These are phyloP conservation scores for Kwoniella sp. DNA, from an alignment of 768 basidiomycete species.

Conservation along the genomic window DNA sequence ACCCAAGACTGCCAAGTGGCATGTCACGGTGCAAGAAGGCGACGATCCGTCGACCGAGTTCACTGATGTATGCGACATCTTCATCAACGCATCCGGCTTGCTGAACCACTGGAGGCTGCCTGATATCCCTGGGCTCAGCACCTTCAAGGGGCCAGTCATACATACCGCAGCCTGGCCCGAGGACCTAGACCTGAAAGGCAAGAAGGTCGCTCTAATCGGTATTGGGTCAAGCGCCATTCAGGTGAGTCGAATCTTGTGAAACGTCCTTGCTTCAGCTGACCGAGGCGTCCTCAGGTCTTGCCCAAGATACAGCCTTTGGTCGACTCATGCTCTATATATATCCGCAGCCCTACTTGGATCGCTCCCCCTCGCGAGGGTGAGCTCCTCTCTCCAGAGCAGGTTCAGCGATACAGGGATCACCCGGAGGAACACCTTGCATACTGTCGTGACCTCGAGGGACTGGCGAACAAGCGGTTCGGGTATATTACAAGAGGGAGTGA, in stretches of 20 bases:
- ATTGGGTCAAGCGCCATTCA: conserved; percentile 25
- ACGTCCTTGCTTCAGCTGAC: no score
- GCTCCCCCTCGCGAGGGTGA: conserved; percentile 8
- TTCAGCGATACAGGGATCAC: neutral
- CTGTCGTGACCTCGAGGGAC: conserved; percentile 2
- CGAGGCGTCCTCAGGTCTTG: no score
- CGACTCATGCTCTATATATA: conserved; percentile 5
- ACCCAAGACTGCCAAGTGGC: conserved; percentile 59
- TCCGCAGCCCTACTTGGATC: conserved; percentile 4
- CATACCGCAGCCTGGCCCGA: conserved; percentile 61
- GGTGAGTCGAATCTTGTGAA: conserved; percentile 3
- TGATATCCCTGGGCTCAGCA: conserved; percentile 58
- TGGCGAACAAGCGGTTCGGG: conserved; percentile 10
- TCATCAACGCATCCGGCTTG: conserved; percentile 52
- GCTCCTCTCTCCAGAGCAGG: conserved; percentile 1
- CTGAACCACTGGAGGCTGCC: conserved; percentile 64
- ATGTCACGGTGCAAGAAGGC: conserved; percentile 49
- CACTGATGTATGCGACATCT: conserved; percentile 54
- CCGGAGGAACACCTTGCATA: conserved; percentile 10
- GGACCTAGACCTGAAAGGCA: conserved; percentile 30
- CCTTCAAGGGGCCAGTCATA: conserved; percentile 59
- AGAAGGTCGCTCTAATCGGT: conserved; percentile 44
- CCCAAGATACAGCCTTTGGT: conserved; percentile 8
- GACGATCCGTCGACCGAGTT: conserved; percentile 36
- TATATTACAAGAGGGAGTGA: conserved; percentile 9